Base-by-base conservation (phyloP, 345 rosid species). In the Eucalyptus viminalis region DNA sequence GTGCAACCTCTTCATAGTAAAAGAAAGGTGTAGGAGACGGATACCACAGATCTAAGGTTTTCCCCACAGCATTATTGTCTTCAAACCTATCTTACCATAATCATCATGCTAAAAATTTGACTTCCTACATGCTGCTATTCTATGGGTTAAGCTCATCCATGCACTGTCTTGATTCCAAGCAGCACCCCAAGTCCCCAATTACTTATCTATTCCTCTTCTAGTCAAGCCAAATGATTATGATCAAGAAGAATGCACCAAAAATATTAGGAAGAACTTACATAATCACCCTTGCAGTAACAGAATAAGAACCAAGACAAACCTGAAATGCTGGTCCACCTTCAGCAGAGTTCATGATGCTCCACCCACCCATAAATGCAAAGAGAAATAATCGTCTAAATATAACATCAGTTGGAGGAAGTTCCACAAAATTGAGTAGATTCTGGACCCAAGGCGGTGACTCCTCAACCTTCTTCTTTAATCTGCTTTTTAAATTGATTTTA, bases 241-340 rank as follows among this genome's bases (percentile, higher is more conserved):
- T 76, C 45, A 37, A 44, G 83, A 76, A 76, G 83, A 76, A 21
- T 76, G 45, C 27, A 37, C 83, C 14, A 13, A 10, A 37, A 4
- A 76, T 21, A 76, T 76, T 37, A 37, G 14, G 53, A 51, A 86
- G 44, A 51, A 22, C 25, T 86, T 31, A 31, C 87, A 51, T 16
- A 51, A 51, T 31, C 60, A 49, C 34, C 14, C 53, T 56, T 49
- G 87, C 87, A 51, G 29, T n/a, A 43, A 51, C 65, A 86, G 29
- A 56, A 14, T 56, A 76, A 90, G 76, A 69, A 47, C n/a, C 14
- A 86, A 86, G 92, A 90, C 94, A 89, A 90, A 98, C 99, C 99
- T 98, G 99, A 91, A 98, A 98, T 22, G 99, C 99, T 90, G 99
- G 99, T 89, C 99, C 99, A 88, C 98, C 97, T 92, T 97, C 99